phyloP scores from a whole-genome alignment of 148 eudicot genomes.

The Rheum nobile region DNA sequence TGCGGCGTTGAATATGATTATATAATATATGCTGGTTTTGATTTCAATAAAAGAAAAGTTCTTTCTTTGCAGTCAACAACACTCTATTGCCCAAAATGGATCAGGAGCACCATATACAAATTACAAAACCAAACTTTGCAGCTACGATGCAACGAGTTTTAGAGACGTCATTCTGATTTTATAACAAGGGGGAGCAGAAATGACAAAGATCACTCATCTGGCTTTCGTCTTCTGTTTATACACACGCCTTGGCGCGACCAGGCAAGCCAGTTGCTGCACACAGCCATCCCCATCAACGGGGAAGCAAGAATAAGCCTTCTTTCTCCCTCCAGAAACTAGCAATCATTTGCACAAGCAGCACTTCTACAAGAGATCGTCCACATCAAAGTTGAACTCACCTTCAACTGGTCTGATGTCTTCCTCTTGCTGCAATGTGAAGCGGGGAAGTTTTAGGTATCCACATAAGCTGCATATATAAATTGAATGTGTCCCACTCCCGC shows the following conservation, averaged over 20 bases:
- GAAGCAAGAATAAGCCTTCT: not conserved
- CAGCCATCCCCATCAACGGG: not conserved
- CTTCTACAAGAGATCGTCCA: conserved; percentile 44
- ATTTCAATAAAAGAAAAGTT: no score
- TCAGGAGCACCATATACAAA: not conserved
- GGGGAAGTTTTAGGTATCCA: not conserved
- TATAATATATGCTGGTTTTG: no score
- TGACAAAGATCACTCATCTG: not conserved
- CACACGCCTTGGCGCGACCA: not conserved
- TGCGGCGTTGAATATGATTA: no score
- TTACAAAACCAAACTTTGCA: not conserved
- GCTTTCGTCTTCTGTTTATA: not conserved
- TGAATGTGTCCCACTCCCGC: not conserved
- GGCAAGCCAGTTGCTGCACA: not conserved
- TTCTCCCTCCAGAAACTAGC: no score
- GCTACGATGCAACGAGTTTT: not conserved
- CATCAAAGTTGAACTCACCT: conserved; percentile 50
- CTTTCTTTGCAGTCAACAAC: not conserved
- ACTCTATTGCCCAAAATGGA: not conserved
- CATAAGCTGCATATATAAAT: not conserved
- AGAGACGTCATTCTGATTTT: not conserved
- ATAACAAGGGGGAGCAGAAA: not conserved
- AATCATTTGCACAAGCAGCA: not conserved
- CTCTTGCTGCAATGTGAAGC: conserved; percentile 35
- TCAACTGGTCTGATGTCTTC: conserved; percentile 34